Evolutionary conservation across 805 yeast species (phyloP).

Genomic region (Saccharomycopsis babjevae): DNA sequence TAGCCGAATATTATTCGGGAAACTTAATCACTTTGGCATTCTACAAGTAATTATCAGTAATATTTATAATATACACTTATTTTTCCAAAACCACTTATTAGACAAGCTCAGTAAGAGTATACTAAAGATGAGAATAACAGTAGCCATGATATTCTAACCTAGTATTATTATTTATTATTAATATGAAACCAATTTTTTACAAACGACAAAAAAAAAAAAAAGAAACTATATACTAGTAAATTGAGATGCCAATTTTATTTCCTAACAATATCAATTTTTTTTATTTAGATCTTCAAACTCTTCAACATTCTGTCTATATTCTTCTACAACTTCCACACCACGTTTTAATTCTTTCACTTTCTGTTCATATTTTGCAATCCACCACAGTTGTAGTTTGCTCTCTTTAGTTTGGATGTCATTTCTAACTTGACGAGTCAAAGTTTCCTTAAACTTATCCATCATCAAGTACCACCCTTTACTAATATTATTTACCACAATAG

Average conservation of each 20-base stretch:
- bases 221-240: not conserved
- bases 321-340: not conserved
- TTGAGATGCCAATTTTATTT: not conserved
- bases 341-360: not conserved
- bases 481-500: slow-evolving; percentile 12
- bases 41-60: too few relatives aligned
- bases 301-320: slow-evolving; percentile 7
- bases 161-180: not conserved
- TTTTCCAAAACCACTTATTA: too few relatives aligned
- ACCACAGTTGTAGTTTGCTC: slow-evolving; percentile 1
- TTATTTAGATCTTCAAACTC: not conserved
- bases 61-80: too few relatives aligned
- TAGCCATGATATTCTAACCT: not conserved
- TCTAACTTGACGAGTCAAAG: not conserved
- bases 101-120: too few relatives aligned
- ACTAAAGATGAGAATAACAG: not conserved
- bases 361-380: not conserved
- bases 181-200: not conserved
- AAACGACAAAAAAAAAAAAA: not conserved
- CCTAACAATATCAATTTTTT: not conserved
- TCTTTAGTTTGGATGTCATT: slow-evolving; percentile 5
- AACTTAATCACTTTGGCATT: too few relatives aligned
- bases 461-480: slow-evolving; percentile 5
- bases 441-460: slow-evolving; percentile 8
- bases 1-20: too few relatives aligned